Base-by-base conservation (phyloP, 2,329 filamentous ascomycete genomes). In the Claviceps monticola region DNA sequence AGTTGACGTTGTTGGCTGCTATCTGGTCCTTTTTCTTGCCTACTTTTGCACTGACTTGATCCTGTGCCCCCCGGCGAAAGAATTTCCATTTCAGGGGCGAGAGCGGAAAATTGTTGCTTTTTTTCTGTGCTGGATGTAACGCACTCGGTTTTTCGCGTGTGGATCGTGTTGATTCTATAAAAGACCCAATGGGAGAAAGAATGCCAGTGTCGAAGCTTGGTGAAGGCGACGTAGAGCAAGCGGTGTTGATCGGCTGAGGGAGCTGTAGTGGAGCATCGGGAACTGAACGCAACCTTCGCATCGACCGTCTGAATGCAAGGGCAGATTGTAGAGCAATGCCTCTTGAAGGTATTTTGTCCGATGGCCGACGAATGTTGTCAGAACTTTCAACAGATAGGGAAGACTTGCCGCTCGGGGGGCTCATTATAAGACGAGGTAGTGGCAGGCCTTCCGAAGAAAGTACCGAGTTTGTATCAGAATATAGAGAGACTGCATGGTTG, bases 31-130 rank as follows among this genome's bases (percentile, higher is more conserved):
- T 60, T 23, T 70, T 67, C 5, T 66, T 60, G 16, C 62, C 62
- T 53, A 69, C 70, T 53, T 71, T 73, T 2, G 57, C 59, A 49
- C 62, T 61, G 2, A 70, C 59, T 43, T 71, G 67, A 38, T 64
- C 71, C 34, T 78, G 74, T 0, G 75, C 75, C 46, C 78, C 75
- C 46, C 78, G 71, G 48, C 79, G 73, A 57, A 84, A 83, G 13
- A 83, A 62, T 56, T 82, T 83, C 80, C 80, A 84, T 57, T 76
- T 81, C 7, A 75, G 72, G 23, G 79, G 78, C 26, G 76, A 79
- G 44, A 71, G 74, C 1, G 73, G 62, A 50, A 72, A 71, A 61
- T 80, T 82, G 21, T 72, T 70, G 21, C 79, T 63, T 61, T 82
- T 83, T 63, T 74, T 81, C 0, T 75, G 67, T 1, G 60, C 62